A percentile compares a stretch with the other conserved stretches of the same genome.
Conservation (phyloP, 2,329 filamentous ascomycete species). For the Tolypocladium endophyticum region DNA sequence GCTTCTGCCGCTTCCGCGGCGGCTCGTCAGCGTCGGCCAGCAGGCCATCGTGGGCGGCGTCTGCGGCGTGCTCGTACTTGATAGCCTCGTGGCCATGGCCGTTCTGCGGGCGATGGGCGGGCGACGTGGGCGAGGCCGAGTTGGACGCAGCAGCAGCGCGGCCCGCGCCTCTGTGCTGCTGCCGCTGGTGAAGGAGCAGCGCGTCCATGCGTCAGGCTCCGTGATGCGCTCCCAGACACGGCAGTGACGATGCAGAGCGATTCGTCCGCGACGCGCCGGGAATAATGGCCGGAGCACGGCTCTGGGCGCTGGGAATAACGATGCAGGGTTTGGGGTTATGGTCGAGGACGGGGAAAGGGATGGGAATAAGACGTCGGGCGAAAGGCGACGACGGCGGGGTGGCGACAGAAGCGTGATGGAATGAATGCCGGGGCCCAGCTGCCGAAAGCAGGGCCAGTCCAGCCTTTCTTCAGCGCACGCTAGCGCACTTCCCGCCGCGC, state of each 20-base stretch:
- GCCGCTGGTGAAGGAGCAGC: background rate
- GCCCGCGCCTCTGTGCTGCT: background rate
- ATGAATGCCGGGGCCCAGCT: background rate
- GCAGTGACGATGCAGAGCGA: constrained; percentile 4
- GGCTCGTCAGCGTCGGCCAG: constrained; percentile 23
- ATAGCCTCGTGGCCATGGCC: background rate
- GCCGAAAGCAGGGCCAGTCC: background rate
- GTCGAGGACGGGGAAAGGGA: constrained; percentile 5
- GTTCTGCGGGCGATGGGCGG: background rate
- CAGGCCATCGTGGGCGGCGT: background rate
- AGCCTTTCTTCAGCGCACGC: background rate
- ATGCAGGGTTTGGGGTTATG: constrained; percentile 8
- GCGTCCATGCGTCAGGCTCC: background rate
- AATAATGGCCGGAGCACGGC: constrained; percentile 4
- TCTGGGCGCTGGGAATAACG: constrained; percentile 21
- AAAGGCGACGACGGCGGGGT: background rate
- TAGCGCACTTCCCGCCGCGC: background rate
- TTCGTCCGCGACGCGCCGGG: constrained; percentile 4
- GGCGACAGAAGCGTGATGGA: background rate
- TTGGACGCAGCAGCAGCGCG: constrained; percentile 10
- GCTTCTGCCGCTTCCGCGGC: constrained; percentile 65
- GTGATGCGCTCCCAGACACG: constrained; percentile 7
- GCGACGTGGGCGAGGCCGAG: constrained; percentile 7
- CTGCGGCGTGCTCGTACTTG: background rate
- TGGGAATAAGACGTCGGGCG: constrained; percentile 7